phyloP scores from a whole-genome alignment of 1,284 basidiomycete genomes.

The Stereum hirsutum region DNA sequence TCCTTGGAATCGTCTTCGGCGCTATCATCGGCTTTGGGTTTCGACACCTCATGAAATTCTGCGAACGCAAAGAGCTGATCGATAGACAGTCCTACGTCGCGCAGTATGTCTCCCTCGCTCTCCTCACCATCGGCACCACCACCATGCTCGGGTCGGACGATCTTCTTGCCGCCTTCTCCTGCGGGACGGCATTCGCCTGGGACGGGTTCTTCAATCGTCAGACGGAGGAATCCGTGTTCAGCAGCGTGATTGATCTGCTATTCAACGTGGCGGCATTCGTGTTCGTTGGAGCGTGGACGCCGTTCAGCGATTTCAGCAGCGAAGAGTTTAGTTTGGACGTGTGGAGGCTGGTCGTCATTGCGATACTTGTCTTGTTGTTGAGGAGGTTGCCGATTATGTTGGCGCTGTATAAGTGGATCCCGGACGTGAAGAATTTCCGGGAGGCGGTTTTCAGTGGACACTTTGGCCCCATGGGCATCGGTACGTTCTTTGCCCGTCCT shows the following conservation, averaged over 20 bases:
- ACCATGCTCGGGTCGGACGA: conserved; percentile 91
- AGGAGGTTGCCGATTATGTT: conserved; percentile 81
- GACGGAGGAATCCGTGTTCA: conserved; percentile 93
- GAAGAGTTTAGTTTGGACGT: conserved; percentile 60
- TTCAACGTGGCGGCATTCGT: conserved; percentile 90
- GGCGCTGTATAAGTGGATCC: conserved; percentile 81
- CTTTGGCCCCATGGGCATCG: conserved; percentile 90
- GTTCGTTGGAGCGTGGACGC: conserved; percentile 93
- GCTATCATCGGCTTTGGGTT: conserved; percentile 74
- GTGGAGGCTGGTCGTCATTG: conserved; percentile 79
- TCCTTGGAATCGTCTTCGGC: conserved; percentile 77
- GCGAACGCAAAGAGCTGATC: conserved; percentile 82
- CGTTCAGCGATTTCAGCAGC: conserved; percentile 71
- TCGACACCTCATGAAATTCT: conserved; percentile 93
- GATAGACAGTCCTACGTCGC: conserved; percentile 89
- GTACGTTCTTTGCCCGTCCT: conserved; percentile 25
- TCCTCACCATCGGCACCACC: conserved; percentile 78
- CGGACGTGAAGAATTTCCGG: conserved; percentile 86
- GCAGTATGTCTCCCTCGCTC: conserved; percentile 71
- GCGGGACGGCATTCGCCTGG: conserved; percentile 97
- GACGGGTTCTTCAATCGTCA: conserved; percentile 97
- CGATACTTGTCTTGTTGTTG: conserved; percentile 70
- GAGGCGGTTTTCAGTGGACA: conserved; percentile 87
- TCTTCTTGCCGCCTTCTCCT: conserved; percentile 88
- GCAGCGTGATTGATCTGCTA: conserved; percentile 88